Base-by-base conservation (phyloP, 768 basidiomycete species). In the Tulasnella sp. region DNA sequence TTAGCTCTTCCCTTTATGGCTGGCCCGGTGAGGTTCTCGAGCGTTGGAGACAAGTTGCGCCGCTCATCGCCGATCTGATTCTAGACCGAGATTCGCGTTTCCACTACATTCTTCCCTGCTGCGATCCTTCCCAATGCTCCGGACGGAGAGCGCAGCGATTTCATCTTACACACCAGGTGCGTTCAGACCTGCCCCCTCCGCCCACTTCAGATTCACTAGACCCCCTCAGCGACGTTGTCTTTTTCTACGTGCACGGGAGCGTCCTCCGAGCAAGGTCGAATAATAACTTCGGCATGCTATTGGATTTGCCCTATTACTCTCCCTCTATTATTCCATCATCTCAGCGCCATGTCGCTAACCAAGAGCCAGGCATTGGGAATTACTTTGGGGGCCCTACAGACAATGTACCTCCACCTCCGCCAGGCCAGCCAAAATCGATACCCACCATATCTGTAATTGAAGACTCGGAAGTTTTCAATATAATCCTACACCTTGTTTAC, bases 161-260 rank as follows among this genome's bases (percentile, higher is more conserved):
- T 70, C 37, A 70, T 70, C 15, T 25, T 70, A 19, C 69, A 70
- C 14, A 39, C 69, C 29, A 38, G n/a, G 69, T 70, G 1, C 19
- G 69, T n/a, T n/a, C n/a, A n/a, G n/a, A n/a, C 22, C 40, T 34
- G 14, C 7, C 11, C 0, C 40, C 12, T 6, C 0, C 19, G 3
- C 12, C n/a, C 11, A 22, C 3, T 25, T 38, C 12, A 6, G 29
- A 14, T 25, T 19, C 11, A 36, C 19, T 39, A 25, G 6, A 42
- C 11, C 69, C 31, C 36, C 36, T 3, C 22, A 70, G 69, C 11
- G 93, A 95, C 80, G 86, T 87, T n/a, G 92, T 95, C 52, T 93
- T 93, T 82, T 95, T 95, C 86, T 94, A 94, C 80, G 90, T 90
- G 9, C 92, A 94, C 81, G 84, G 85, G 0, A 84, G 88, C 67